Evolutionary conservation across 768 basidiomycete genomes (phyloP).

Genomic region (Chalciporus piperatus): DNA sequence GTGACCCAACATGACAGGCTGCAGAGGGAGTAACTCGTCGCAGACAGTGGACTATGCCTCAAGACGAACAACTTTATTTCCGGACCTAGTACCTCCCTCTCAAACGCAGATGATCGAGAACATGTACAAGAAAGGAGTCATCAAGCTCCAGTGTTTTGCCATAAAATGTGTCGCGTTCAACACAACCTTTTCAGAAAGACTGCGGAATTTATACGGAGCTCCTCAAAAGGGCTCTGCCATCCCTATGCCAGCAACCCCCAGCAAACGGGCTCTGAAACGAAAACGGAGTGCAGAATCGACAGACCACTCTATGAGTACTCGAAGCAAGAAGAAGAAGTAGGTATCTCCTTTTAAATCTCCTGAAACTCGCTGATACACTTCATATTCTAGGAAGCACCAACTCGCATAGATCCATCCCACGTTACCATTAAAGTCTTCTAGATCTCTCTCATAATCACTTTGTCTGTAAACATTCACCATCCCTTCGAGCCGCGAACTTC

Average conservation of each 20-base stretch:
- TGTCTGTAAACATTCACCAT: slow-evolving; percentile 5
- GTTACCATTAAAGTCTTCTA: background rate
- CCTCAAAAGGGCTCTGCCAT: background rate
- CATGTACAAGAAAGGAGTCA: slow-evolving; percentile 29
- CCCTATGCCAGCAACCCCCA: background rate
- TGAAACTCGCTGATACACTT: background rate
- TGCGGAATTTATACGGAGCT: slow-evolving; percentile 2
- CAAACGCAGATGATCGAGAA: slow-evolving; percentile 24
- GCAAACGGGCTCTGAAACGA: slow-evolving; percentile 6
- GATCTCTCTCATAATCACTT: background rate
- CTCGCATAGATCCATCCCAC: background rate
- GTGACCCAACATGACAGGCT: background rate
- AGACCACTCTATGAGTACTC: background rate
- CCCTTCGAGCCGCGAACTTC: slow-evolving; percentile 37
- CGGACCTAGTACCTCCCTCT: slow-evolving; percentile 22
- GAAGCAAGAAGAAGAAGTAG: slow-evolving; percentile 15
- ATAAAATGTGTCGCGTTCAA: slow-evolving; percentile 23
- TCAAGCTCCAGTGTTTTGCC: slow-evolving; percentile 26
- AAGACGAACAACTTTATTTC: slow-evolving; percentile 16
- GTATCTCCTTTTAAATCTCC: background rate
- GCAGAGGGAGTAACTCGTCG: background rate
- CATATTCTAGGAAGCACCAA: slow-evolving; percentile 11
- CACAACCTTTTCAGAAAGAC: slow-evolving; percentile 9
- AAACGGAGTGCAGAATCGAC: slow-evolving; percentile 7
- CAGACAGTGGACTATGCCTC: slow-evolving; percentile 22